Percentiles rank a stretch among this genome's conserved stretches.
Evolutionary conservation across 2,329 filamentous ascomycete species (phyloP).

Genomic region (Curvularia lunata): DNA sequence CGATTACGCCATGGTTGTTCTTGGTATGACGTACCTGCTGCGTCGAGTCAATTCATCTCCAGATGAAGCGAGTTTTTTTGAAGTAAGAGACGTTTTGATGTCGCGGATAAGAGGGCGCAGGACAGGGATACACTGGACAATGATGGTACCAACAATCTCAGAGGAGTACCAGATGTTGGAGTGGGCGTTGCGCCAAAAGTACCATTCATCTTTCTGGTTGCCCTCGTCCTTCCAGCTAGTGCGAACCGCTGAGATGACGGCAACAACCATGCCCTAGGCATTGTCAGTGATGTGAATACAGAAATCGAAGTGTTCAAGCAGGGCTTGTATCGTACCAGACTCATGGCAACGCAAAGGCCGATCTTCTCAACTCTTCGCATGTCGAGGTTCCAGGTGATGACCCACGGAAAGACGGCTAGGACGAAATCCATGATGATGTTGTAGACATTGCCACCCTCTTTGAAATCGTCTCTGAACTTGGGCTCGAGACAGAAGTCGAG

Average conservation of each 20-base stretch:
- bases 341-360: slow-evolving; percentile 59
- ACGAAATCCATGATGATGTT: slow-evolving; percentile 63
- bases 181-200: slow-evolving; percentile 58
- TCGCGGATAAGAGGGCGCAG: slow-evolving; percentile 57
- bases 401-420: slow-evolving; percentile 59
- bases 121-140: slow-evolving; percentile 62
- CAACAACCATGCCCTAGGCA: slow-evolving; percentile 54
- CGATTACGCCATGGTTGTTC: not conserved
- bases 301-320: not conserved
- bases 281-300: slow-evolving; percentile 5
- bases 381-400: slow-evolving; percentile 57
- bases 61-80: slow-evolving; percentile 37
- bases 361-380: slow-evolving; percentile 59
- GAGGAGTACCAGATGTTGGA: slow-evolving; percentile 60
- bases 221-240: slow-evolving; percentile 59
- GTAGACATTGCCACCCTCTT: slow-evolving; percentile 61
- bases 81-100: slow-evolving; percentile 50
- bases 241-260: slow-evolving; percentile 57
- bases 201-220: slow-evolving; percentile 55
- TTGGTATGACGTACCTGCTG: slow-evolving; percentile 21
- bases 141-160: slow-evolving; percentile 61
- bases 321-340: slow-evolving; percentile 41
- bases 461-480: slow-evolving; percentile 53
- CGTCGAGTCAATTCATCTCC: slow-evolving; percentile 15
- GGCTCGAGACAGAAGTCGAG: slow-evolving; percentile 55